phyloP scores from a whole-genome alignment of 352 stramenopile genomes.

The Phytophthora pseudosyringae region DNA sequence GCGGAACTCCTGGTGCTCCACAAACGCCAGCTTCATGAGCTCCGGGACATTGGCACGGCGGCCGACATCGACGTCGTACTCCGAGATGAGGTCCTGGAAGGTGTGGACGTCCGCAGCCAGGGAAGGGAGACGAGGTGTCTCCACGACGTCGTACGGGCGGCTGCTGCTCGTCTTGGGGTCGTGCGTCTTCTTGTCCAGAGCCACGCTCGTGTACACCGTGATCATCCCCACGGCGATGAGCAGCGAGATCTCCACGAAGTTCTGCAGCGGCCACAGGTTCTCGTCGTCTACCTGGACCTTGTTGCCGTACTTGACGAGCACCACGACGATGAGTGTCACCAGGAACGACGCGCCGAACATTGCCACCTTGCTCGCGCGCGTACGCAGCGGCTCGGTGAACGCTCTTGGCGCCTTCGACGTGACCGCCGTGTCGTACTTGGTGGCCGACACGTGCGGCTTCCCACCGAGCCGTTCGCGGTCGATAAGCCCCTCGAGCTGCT shows the following conservation, averaged over 20 bases:
- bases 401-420: constrained; percentile 16
- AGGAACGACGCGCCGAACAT: constrained; percentile 37
- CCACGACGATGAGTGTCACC: constrained; percentile 29
- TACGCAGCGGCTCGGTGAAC: constrained; percentile 42
- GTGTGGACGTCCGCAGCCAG: constrained; percentile 21
- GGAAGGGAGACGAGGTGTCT: constrained; percentile 21
- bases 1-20: constrained; percentile 13
- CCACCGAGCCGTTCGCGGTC: constrained; percentile 28
- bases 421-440: constrained; percentile 11
- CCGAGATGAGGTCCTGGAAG: constrained; percentile 29
- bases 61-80: constrained; percentile 38
- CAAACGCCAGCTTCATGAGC: constrained; percentile 36
- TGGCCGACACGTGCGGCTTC: constrained; percentile 8
- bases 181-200: constrained; percentile 14
- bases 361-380: constrained; percentile 18
- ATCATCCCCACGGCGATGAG: constrained; percentile 17
- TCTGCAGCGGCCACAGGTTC: constrained; percentile 51
- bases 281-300: constrained; percentile 30
- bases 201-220: constrained; percentile 14
- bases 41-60: constrained; percentile 33
- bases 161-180: neutral
- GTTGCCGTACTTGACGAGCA: constrained; percentile 32
- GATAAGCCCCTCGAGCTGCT: constrained; percentile 24
- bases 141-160: constrained; percentile 2
- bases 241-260: constrained; percentile 46